Evolutionary conservation across 306 rosid genomes (phyloP), one percentile per base, ranked within the genome.

Genomic region (Lathyrus oleraceus): DNA sequence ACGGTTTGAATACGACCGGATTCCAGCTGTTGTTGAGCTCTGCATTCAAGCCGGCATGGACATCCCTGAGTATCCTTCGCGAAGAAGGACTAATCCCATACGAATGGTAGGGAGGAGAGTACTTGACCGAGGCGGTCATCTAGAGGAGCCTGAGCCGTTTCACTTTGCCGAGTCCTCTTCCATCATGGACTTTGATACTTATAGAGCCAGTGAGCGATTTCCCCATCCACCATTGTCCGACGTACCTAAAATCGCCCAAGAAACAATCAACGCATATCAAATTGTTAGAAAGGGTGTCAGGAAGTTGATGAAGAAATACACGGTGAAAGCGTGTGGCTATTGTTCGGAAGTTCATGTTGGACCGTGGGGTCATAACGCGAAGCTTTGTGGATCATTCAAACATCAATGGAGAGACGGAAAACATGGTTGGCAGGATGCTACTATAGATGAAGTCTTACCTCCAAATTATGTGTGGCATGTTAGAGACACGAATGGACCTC

Each of bases 321-420:
- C 92, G 0, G 97, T 90, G 81, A 94, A 94, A 80, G 92, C 92
- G 2, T 94, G 98, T 9, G 98, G 98, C 32, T 94, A 94, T 80
- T 94, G 98, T 76, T 75, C 95, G 2, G 98, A 94, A 94, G 96
- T 94, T 73, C 98, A 94, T 44, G 96, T 94, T n/a, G 97, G 98
- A 52, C 98, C 97, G 64, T 94, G 98, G 98, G 98, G 97, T 30
- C 96, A 94, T 89, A 90, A 87, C 53, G 96, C 86, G 14, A 94
- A 90, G 85, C 92, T 94, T 32, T 94, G 98, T 69, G 97, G 98
- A 61, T 88, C 84, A 43, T 94, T 94, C 81, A 94, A 94, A 86
- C 98, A 94, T 76, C 98, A 94, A 45, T 94, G 98, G 98, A 88
- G 98, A 80, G 98, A 94, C 65, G 98, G 98, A 84, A 94, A 94